These are phyloP conservation scores for Rhodotorula taiwanensis DNA, from an alignment of 768 basidiomycete genomes.

Conservation along the genomic window DNA sequence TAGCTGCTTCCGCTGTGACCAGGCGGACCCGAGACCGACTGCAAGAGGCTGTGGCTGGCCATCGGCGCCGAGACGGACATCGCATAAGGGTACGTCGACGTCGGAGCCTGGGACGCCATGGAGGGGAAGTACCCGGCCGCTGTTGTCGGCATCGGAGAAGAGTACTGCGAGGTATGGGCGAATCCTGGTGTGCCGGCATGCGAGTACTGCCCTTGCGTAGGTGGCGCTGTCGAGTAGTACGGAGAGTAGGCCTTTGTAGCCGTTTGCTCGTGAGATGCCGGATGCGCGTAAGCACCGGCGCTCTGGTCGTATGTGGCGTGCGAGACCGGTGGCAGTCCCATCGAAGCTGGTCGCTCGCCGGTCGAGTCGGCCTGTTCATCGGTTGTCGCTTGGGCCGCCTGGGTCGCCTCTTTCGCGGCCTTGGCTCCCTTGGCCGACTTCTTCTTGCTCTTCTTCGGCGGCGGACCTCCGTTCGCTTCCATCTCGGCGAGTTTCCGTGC, in stretches of 20 bases:
- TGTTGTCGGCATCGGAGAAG: neutral
- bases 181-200: conserved; percentile 1
- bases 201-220: conserved; percentile 2
- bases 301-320: conserved; percentile 3
- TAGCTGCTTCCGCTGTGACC: neutral
- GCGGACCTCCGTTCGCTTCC: conserved; percentile 4
- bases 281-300: conserved; percentile 1
- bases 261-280: neutral
- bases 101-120: no score
- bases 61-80: neutral
- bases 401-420: neutral
- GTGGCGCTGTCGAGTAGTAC: conserved; percentile 13
- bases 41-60: neutral
- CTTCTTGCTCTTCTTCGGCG: conserved; percentile 11
- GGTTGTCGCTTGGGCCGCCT: neutral
- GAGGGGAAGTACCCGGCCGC: conserved; percentile 3
- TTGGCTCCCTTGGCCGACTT: conserved; percentile 2
- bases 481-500: conserved; percentile 25
- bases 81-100: neutral
- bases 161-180: conserved; percentile 4
- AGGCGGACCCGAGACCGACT: neutral
- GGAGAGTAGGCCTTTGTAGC: conserved; percentile 22
- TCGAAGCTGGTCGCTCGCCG: no score
- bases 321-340: neutral
- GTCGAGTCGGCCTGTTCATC: no score